Conservation (phyloP, 1,284 basidiomycete genomes). For the Ganoderma meredithae region DNA sequence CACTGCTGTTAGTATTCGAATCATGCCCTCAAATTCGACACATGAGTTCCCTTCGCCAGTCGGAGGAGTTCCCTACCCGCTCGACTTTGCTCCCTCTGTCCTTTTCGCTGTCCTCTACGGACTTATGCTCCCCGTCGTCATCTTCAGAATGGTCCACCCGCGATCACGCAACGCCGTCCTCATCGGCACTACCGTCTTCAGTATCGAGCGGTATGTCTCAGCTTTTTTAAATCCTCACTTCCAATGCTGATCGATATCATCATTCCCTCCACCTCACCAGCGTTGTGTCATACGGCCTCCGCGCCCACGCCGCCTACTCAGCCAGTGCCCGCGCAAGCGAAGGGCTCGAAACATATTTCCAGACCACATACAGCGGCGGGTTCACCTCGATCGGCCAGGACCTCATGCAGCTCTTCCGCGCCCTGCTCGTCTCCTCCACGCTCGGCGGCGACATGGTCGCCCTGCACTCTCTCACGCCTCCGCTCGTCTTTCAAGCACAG, state of each 20-base stretch:
- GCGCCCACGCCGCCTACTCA: slow-evolving; percentile 40
- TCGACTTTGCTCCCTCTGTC: slow-evolving; percentile 18
- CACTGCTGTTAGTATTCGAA: background rate
- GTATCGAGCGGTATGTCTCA: slow-evolving; percentile 31
- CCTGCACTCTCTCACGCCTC: slow-evolving; percentile 8
- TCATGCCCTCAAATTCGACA: slow-evolving; percentile 12
- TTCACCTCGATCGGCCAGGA: slow-evolving; percentile 42
- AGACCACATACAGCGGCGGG: slow-evolving; percentile 41
- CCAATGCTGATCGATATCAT: background rate
- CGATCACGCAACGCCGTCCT: slow-evolving; percentile 28
- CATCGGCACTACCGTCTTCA: slow-evolving; percentile 29
- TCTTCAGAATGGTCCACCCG: slow-evolving; percentile 26
- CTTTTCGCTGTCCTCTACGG: slow-evolving; percentile 30
- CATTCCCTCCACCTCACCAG: slow-evolving; percentile 14
- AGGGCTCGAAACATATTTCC: slow-evolving; percentile 42
- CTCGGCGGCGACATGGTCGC: slow-evolving; percentile 18
- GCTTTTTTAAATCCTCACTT: too few relatives aligned
- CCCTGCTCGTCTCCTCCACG: slow-evolving; percentile 42
- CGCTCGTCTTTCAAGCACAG: background rate
- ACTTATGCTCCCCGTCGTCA: slow-evolving; percentile 22
- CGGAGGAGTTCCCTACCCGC: slow-evolving; percentile 19
- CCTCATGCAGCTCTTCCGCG: slow-evolving; percentile 37
- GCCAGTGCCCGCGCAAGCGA: slow-evolving; percentile 31
- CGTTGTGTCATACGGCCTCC: slow-evolving; percentile 39
- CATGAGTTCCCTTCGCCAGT: slow-evolving; percentile 20